Conservation (phyloP, 1,284 basidiomycete species). For the Heterobasidion annosum region DNA sequence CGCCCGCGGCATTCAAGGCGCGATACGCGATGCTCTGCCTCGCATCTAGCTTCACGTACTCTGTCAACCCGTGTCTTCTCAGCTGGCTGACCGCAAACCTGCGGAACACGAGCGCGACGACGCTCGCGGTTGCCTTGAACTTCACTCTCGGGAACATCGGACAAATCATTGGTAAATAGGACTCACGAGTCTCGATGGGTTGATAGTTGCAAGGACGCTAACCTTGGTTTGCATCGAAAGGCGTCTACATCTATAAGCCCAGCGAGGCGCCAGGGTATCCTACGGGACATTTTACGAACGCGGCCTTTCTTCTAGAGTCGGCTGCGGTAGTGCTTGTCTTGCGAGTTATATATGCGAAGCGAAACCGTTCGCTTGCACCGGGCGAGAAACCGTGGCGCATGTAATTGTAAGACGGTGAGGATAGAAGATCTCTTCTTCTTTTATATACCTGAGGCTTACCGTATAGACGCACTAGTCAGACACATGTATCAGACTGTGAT, state of each 20-base stretch:
- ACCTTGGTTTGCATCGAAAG: conserved; percentile 5
- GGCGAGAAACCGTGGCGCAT: conserved; percentile 13
- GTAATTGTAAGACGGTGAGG: background rate
- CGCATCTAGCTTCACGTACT: conserved; percentile 24
- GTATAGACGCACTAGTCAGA: no score
- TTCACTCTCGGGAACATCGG: conserved; percentile 26
- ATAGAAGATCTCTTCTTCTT: no score
- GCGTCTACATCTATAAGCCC: conserved; percentile 29
- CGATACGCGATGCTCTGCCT: conserved; percentile 27
- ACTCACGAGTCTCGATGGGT: background rate
- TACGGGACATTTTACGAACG: conserved; percentile 28
- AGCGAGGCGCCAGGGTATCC: conserved; percentile 23
- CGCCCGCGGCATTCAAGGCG: conserved; percentile 19
- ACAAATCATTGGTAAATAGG: conserved; percentile 20
- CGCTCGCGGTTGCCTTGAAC: conserved; percentile 27
- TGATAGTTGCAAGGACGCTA: background rate
- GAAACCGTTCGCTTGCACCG: conserved; percentile 12
- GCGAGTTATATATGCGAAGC: conserved; percentile 12
- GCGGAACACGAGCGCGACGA: conserved; percentile 20
- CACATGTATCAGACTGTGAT: no score
- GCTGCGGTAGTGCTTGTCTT: conserved; percentile 14
- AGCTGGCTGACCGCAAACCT: conserved; percentile 30
- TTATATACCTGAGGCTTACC: no score
- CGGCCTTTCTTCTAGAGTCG: conserved; percentile 19
- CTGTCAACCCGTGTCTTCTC: conserved; percentile 24